phyloP scores from a whole-genome alignment of 768 basidiomycete species.

The Boletus rubroflammeus region DNA sequence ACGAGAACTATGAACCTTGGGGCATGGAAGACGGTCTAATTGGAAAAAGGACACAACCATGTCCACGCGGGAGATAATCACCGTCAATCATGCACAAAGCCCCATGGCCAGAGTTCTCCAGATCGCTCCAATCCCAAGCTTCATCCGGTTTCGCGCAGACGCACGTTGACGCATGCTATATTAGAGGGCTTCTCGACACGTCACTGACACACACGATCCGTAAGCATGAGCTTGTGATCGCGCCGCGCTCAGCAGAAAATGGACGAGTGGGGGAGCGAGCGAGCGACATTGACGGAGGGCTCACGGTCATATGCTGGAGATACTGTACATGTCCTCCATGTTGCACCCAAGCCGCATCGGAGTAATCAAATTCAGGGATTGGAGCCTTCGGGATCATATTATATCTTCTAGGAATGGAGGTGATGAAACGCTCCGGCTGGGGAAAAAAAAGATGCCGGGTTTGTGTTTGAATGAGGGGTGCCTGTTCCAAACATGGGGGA shows the following conservation, averaged over 20 bases:
- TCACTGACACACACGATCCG: neutral
- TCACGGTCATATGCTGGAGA: conserved; percentile 15
- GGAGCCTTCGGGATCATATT: neutral
- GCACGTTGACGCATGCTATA: neutral
- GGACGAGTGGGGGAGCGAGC: neutral
- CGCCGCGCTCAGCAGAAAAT: neutral
- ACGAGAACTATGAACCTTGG: conserved; percentile 4
- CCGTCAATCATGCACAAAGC: conserved; percentile 18
- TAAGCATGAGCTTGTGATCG: neutral
- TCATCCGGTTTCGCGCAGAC: conserved; percentile 7
- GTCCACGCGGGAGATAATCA: conserved; percentile 23
- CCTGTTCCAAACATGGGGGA: neutral
- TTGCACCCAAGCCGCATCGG: conserved; percentile 9
- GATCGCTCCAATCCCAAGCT: conserved; percentile 3
- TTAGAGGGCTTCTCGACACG: conserved; percentile 1
- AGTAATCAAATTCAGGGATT: conserved; percentile 16
- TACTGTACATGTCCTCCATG: neutral
- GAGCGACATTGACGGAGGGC: neutral
- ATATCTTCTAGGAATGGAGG: conserved; percentile 12
- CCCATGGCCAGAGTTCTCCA: neutral
- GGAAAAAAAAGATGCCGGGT: neutral
- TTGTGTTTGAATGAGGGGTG: conserved; percentile 1
- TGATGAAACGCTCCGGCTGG: conserved; percentile 1
- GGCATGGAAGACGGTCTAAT: neutral
- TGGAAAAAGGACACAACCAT: neutral